phyloP scores from a whole-genome alignment of 2,329 filamentous ascomycete species.

The Colletotrichum camelliae region DNA sequence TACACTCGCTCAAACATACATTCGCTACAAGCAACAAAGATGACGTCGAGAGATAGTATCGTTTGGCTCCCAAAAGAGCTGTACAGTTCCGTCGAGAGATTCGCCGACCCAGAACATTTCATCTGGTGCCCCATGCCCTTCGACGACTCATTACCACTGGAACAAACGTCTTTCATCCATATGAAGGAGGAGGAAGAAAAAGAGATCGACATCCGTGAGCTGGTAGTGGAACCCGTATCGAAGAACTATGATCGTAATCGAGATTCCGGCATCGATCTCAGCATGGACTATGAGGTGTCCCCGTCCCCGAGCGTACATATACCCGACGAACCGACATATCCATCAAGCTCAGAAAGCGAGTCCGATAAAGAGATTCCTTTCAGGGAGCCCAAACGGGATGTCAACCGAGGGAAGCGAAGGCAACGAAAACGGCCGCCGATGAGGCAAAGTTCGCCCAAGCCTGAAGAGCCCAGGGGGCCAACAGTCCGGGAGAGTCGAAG shows the following conservation, averaged over 20 bases:
- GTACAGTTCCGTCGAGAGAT: conserved; percentile 13
- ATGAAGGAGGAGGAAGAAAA: neutral
- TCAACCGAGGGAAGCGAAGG: neutral
- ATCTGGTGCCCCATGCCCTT: conserved; percentile 18
- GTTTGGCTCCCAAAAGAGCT: conserved; percentile 18
- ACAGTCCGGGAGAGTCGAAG: neutral
- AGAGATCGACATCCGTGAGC: neutral
- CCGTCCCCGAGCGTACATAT: neutral
- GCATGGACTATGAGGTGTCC: neutral
- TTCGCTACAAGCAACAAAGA: neutral
- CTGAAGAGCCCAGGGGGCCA: neutral
- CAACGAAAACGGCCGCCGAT: neutral
- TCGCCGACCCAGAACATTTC: conserved; percentile 7
- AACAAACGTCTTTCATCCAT: conserved; percentile 14
- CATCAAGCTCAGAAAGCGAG: neutral
- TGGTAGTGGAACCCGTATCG: neutral
- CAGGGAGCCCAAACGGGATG: neutral
- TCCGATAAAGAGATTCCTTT: neutral
- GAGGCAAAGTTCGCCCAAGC: neutral
- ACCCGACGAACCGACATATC: neutral
- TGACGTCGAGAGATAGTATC: conserved; percentile 8
- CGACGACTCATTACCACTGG: conserved; percentile 7
- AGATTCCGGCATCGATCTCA: neutral
- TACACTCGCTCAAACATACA: neutral
- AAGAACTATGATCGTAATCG: neutral